Evolutionary conservation across 805 yeast genomes (phyloP).

Genomic region (Pichia gijzeniarum): DNA sequence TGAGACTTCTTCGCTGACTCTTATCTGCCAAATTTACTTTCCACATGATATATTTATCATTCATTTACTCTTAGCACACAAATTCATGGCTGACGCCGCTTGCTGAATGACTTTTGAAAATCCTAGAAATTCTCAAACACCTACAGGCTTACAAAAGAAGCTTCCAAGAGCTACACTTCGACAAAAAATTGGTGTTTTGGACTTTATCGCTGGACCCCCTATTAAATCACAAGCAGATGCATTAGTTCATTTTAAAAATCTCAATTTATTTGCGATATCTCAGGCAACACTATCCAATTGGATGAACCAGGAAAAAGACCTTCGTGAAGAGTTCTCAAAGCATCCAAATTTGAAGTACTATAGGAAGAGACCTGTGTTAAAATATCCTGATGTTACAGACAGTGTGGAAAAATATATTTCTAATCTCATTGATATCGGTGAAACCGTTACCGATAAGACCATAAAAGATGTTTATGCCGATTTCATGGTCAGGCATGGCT

Average conservation of each 20-base stretch:
- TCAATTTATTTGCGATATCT: slow-evolving; percentile 25
- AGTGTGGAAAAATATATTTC: slow-evolving; percentile 27
- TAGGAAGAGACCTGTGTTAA: slow-evolving; percentile 28
- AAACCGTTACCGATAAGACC: slow-evolving; percentile 24
- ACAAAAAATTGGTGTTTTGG: slow-evolving; percentile 30
- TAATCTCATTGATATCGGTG: slow-evolving; percentile 13
- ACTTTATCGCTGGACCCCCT: slow-evolving; percentile 29
- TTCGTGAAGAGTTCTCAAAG: slow-evolving; percentile 20
- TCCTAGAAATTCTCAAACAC: too few species aligned
- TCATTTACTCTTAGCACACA: too few species aligned
- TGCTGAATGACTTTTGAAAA: too few species aligned
- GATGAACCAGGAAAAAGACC: slow-evolving; percentile 22
- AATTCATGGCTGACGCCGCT: too few species aligned
- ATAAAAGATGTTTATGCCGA: slow-evolving; percentile 18
- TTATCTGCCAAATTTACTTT: too few species aligned
- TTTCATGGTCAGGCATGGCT: slow-evolving; percentile 19
- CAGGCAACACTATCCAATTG: slow-evolving; percentile 33
- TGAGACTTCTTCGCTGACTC: too few species aligned
- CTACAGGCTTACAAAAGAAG: not conserved
- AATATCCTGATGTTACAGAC: slow-evolving; percentile 29
- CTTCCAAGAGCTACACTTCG: slow-evolving; percentile 14
- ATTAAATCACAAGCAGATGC: slow-evolving; percentile 24
- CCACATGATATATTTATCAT: too few species aligned
- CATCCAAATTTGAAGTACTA: slow-evolving; percentile 27
- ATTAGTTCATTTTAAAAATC: slow-evolving; percentile 20